Evolutionary conservation across 2,329 filamentous ascomycete genomes (phyloP), one percentile per base, ranked within the genome.

Genomic region (Monosporascus sp.): DNA sequence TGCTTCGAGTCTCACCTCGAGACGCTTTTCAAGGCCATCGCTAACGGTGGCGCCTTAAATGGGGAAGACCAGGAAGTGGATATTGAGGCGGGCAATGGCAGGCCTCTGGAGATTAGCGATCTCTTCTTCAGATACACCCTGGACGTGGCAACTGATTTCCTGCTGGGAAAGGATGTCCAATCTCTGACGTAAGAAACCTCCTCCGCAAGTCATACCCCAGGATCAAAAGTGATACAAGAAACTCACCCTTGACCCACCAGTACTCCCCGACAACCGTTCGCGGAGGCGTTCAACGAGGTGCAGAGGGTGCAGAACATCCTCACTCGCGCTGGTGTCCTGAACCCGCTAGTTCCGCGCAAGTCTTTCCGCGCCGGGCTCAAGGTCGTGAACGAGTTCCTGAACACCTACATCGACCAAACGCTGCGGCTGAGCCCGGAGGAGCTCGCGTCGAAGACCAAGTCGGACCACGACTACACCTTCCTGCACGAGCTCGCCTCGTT

Each of bases 81-180:
- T 67, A 57, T 82, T 73, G 63, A 82, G 72, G 51, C 75, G 75
- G 67, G 85, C 78, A 75, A 85, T 72, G 70, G 88, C 69, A 75
- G 73, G 47, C 76, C 81, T 9, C 74, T 93, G 31, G 83, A 95
- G 61, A 82, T 93, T 8, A 80, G 83, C 58, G 83, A 91, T 55
- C 75, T 96, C 51, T 87, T 96, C 71, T 95, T 90, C 74, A 80
- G 89, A n/a, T 87, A 86, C 64, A 92, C 90, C 0, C 78, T 97
- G 27, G 92, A 96, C 69, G 85, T 89, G 7, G 84, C 89, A 2
- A 96, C 91, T 0, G 88, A 95, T 61, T 96, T 96, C 66, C 73
- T 97, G 27, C 81, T 96, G 2, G 92, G 92, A 3, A 77, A 84
- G 55, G 88, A 88, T 57, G 86, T 92, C 20, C 82, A 81, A 63